Conservation (phyloP, 164 flowering plant genomes). For the Nymphaea colorata region DNA sequence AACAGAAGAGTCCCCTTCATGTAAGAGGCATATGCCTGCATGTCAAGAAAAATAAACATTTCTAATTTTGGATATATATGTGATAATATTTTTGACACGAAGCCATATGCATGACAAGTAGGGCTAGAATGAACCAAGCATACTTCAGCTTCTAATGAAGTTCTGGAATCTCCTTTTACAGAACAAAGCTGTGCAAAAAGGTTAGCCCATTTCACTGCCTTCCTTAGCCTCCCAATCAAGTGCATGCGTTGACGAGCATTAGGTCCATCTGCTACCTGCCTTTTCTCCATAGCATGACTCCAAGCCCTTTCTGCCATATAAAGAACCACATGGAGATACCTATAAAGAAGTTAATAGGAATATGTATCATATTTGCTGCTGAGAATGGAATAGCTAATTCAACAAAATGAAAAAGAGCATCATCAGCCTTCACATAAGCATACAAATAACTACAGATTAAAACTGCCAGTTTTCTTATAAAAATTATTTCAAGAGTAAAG, state of each 20-base stretch:
- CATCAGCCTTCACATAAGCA: background rate
- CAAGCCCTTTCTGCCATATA: conserved; percentile 95
- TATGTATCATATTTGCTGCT: background rate
- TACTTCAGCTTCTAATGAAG: conserved; percentile 97
- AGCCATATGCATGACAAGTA: background rate
- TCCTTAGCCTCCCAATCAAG: conserved; percentile 78
- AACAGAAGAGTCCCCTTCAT: conserved; percentile 85
- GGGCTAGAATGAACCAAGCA: background rate
- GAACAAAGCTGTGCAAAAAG: conserved; percentile 76
- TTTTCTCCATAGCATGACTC: conserved; percentile 99
- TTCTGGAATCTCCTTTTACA: conserved; percentile 85
- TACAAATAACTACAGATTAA: too few relatives aligned
- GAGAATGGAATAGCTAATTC: background rate
- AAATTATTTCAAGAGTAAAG: too few relatives aligned
- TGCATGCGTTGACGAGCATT: conserved; percentile 79
- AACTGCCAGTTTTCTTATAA: background rate
- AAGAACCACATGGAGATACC: conserved; percentile 85
- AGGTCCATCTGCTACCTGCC: conserved; percentile 86
- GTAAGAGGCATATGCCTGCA: conserved; percentile 90
- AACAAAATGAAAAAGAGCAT: too few relatives aligned
- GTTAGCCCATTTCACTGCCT: conserved; percentile 91
- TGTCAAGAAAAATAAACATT: background rate
- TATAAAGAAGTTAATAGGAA: conserved; percentile 12
- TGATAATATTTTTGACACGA: background rate
- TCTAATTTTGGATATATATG: too few relatives aligned